These are phyloP conservation scores for Macrotyloma uniflorum DNA, from an alignment of 306 rosid genomes.

Conservation along the genomic window DNA sequence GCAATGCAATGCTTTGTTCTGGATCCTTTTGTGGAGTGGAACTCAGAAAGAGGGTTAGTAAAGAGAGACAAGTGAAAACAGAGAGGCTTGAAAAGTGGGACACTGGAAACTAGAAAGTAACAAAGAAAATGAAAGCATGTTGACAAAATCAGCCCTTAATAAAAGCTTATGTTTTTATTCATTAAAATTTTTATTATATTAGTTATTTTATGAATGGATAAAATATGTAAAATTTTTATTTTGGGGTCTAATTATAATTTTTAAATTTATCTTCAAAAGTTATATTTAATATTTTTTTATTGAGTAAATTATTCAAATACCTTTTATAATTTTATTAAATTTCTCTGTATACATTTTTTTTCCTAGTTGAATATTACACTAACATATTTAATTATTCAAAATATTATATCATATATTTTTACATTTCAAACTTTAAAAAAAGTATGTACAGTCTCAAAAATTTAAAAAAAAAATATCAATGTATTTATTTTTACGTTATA, in stretches of 20 bases:
- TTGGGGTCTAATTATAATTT: background rate
- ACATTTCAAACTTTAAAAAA: too few species aligned
- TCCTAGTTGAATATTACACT: too few species aligned
- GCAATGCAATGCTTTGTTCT: slow-evolving; percentile 4
- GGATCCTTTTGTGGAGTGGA: background rate
- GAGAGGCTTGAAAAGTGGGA: slow-evolving; percentile 34
- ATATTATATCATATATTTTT: too few species aligned
- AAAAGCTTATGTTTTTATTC: background rate
- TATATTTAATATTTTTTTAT: background rate
- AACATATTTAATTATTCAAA: too few species aligned
- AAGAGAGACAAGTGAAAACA: slow-evolving; percentile 6
- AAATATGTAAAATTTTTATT: background rate
- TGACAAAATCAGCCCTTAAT: background rate
- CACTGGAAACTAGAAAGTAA: background rate
- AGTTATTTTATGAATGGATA: background rate
- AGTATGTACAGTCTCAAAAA: too few species aligned
- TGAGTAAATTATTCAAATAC: too few species aligned
- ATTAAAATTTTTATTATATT: background rate
- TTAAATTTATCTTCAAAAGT: background rate
- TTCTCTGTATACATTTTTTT: too few species aligned
- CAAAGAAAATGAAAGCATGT: slow-evolving; percentile 27
- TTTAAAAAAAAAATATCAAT: too few species aligned
- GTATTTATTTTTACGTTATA: too few species aligned
- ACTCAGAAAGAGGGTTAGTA: slow-evolving; percentile 26
- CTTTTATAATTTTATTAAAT: too few species aligned